A percentile compares a stretch with the other conserved stretches of the same genome.
Conservation (phyloP, 148 eudicot genomes). For the Pharnaceum exiguum region DNA sequence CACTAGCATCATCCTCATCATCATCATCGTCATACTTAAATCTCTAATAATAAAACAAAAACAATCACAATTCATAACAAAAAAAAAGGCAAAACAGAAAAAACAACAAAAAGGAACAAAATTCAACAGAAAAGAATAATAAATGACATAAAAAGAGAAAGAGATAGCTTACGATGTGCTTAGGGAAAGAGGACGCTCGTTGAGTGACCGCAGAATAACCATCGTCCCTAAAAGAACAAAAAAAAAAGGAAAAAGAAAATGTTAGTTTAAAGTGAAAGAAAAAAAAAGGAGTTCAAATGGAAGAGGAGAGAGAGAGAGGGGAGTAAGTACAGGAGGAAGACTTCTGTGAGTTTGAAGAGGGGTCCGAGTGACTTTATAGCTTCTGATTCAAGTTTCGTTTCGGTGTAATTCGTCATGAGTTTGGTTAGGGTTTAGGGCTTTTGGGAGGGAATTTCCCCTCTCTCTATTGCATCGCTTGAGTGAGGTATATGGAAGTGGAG, state of each 20-base stretch:
- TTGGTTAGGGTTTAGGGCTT: constrained; percentile 25
- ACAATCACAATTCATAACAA: background rate
- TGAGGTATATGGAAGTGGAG: too few species aligned
- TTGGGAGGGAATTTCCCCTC: background rate
- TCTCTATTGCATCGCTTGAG: background rate
- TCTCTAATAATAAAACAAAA: constrained; percentile 15
- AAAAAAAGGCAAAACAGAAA: background rate
- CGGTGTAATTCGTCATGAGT: constrained; percentile 2
- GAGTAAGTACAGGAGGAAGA: constrained; percentile 39
- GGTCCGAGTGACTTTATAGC: constrained; percentile 58
- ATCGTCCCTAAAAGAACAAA: constrained; percentile 42
- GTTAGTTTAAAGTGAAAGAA: background rate
- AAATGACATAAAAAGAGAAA: background rate
- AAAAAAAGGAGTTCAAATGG: background rate
- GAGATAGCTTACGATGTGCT: constrained; percentile 36
- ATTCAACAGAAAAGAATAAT: background rate
- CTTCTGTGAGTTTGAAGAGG: constrained; percentile 66
- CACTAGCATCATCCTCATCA: constrained; percentile 4
- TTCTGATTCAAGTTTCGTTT: constrained; percentile 19
- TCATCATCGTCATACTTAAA: constrained; percentile 36
- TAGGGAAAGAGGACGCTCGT: constrained; percentile 24
- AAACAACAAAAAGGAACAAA: background rate
- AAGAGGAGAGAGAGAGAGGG: constrained; percentile 17
- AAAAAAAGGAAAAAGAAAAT: background rate
- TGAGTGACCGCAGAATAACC: constrained; percentile 18